Conservation (phyloP, 2,329 filamentous ascomycete species). For the Fusarium sulawesiense region DNA sequence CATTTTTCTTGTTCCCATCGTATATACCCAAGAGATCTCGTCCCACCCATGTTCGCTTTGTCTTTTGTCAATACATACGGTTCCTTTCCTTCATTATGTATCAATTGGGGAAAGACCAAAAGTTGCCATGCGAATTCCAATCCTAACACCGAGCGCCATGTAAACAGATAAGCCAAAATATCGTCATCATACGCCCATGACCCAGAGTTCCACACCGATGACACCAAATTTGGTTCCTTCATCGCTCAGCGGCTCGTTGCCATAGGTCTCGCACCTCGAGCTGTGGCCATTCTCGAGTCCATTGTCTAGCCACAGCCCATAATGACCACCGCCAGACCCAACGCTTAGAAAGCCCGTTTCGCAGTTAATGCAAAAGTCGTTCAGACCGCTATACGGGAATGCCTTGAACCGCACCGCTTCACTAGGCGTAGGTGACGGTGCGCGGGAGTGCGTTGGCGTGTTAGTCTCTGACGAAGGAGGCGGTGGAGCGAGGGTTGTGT, state of each 20-base stretch:
- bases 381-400: constrained; percentile 94
- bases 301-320: constrained; percentile 93
- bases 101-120: constrained; percentile 18
- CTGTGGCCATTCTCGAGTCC: constrained; percentile 86
- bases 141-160: constrained; percentile 35
- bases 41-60: constrained; percentile 1
- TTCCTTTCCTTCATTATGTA: constrained; percentile 1
- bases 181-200: constrained; percentile 69
- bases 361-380: constrained; percentile 97
- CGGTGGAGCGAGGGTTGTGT: constrained; percentile 51
- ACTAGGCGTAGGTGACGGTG: constrained; percentile 61
- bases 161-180: constrained; percentile 15
- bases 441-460: constrained; percentile 44
- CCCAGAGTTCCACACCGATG: constrained; percentile 93
- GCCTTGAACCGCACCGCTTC: constrained; percentile 94
- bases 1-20: constrained; percentile 12
- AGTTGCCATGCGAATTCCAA: constrained; percentile 8
- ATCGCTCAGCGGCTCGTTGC: constrained; percentile 93
- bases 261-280: constrained; percentile 87
- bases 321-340: constrained; percentile 88
- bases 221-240: constrained; percentile 93
- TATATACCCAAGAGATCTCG: constrained; percentile 23
- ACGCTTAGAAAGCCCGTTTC: constrained; percentile 86
- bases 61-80: constrained; percentile 1
- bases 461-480: constrained; percentile 38